Percentiles rank a stretch among this genome's conserved stretches.
Evolutionary conservation across 176 grass and related monocot species (phyloP).

Genomic region (Avena atlantica): DNA sequence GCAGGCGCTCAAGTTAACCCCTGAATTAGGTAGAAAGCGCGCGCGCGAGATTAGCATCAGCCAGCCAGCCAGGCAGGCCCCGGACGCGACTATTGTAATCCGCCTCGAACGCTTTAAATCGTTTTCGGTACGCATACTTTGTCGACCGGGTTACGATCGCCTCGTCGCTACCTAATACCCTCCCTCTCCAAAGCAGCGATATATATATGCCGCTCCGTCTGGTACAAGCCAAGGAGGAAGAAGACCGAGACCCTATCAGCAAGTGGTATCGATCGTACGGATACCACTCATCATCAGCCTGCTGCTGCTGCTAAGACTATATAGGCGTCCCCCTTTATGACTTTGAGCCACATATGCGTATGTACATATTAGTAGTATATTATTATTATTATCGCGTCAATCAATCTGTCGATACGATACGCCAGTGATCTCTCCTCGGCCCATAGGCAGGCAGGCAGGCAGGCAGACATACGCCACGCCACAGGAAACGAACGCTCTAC

Average conservation of each 20-base stretch:
- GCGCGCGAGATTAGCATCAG: not conserved
- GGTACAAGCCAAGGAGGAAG: not conserved
- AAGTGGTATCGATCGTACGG: not conserved
- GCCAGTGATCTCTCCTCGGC: not conserved
- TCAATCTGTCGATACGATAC: not conserved
- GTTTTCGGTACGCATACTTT: not conserved
- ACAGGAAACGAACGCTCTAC: not conserved
- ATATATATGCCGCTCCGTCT: not conserved
- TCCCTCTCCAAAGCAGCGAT: not conserved
- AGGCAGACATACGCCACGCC: not conserved
- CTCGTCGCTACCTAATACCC: not conserved
- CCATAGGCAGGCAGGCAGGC: not conserved
- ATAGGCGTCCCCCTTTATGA: not conserved
- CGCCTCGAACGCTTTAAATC: not conserved
- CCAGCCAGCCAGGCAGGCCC: not conserved
- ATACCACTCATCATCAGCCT: not conserved
- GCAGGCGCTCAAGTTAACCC: not conserved
- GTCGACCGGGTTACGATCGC: not conserved
- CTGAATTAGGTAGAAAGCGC: not conserved
- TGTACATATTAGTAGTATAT: not conserved
- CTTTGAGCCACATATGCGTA: constrained; percentile 5
- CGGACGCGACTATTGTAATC: not conserved
- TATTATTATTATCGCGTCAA: not conserved
- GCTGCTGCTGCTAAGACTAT: not conserved
- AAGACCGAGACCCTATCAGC: not conserved